Percentiles rank a stretch among this genome's conserved stretches.
These are phyloP conservation scores for Cephalotrichum gorgonifer DNA, from an alignment of 2,329 filamentous ascomycete genomes.

Conservation along the genomic window DNA sequence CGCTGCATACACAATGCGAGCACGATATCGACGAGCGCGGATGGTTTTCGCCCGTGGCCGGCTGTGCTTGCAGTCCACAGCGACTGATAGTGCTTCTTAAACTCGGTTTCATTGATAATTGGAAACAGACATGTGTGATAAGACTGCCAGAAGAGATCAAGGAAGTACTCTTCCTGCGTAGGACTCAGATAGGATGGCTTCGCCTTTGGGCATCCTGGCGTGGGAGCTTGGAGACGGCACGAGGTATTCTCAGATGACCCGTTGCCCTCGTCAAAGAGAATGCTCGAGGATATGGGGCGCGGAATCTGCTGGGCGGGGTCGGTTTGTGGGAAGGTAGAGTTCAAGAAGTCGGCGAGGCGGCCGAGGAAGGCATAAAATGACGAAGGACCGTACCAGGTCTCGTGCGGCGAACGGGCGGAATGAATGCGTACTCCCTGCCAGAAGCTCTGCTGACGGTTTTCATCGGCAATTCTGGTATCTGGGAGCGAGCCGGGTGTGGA, in stretches of 20 bases:
- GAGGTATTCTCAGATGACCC: neutral
- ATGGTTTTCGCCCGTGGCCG: conserved; percentile 24
- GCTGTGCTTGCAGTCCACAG: conserved; percentile 24
- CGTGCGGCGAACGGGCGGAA: conserved; percentile 20
- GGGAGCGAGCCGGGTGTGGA: neutral
- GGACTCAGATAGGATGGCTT: conserved; percentile 5
- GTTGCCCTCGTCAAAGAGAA: neutral
- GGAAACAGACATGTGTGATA: conserved; percentile 27
- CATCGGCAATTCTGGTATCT: neutral
- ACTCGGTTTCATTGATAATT: conserved; percentile 32
- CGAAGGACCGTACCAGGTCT: conserved; percentile 29
- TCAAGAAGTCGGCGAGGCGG: conserved; percentile 25
- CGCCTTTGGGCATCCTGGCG: neutral
- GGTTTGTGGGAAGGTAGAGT: conserved; percentile 17
- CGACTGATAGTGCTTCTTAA: conserved; percentile 30
- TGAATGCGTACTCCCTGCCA: conserved; percentile 17
- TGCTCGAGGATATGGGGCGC: neutral
- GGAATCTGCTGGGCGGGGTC: conserved; percentile 13
- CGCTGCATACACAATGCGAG: conserved; percentile 41
- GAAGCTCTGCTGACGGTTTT: neutral
- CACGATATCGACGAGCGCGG: conserved; percentile 40
- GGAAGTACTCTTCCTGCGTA: conserved; percentile 33
- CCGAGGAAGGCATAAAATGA: conserved; percentile 30
- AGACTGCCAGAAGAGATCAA: conserved; percentile 36
- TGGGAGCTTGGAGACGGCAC: neutral